Evolutionary conservation across 257 asterid species (phyloP).

Genomic region (Marsdenia floribunda): DNA sequence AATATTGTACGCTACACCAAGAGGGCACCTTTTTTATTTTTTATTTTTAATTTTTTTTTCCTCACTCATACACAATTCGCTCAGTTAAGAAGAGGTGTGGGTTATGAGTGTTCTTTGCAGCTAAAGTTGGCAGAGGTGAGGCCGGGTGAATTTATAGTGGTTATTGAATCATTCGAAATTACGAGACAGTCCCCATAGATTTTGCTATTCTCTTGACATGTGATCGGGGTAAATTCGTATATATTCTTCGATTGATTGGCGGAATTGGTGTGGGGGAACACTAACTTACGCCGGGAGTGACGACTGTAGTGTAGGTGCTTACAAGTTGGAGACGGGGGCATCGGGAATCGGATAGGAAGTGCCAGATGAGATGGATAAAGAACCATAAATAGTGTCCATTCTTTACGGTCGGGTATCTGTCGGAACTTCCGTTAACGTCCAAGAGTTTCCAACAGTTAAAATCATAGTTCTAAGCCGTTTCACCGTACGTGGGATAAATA

Average conservation of each 20-base stretch:
- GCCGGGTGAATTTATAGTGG: constrained; percentile 26
- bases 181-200: constrained; percentile 31
- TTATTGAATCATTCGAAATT: neutral
- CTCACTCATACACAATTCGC: neutral
- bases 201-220: neutral
- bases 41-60: too few species aligned
- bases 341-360: constrained; percentile 31
- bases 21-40: neutral
- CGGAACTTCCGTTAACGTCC: constrained; percentile 23
- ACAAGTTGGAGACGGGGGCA: constrained; percentile 12
- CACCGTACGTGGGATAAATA: too few species aligned
- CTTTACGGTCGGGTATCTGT: constrained; percentile 53
- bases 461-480: too few species aligned
- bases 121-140: constrained; percentile 43
- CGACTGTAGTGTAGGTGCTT: constrained; percentile 3
- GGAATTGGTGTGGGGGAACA: constrained; percentile 6
- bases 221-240: constrained; percentile 27
- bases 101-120: constrained; percentile 24
- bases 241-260: constrained; percentile 13
- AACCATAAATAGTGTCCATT: constrained; percentile 41
- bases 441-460: too few species aligned
- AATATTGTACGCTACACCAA: neutral
- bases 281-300: constrained; percentile 44
- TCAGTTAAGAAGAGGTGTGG: neutral
- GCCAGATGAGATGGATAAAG: constrained; percentile 23